Evolutionary conservation across 169 alveolate species (phyloP), one percentile per base, ranked within the genome.

Genomic region (Eimeria maxima): DNA sequence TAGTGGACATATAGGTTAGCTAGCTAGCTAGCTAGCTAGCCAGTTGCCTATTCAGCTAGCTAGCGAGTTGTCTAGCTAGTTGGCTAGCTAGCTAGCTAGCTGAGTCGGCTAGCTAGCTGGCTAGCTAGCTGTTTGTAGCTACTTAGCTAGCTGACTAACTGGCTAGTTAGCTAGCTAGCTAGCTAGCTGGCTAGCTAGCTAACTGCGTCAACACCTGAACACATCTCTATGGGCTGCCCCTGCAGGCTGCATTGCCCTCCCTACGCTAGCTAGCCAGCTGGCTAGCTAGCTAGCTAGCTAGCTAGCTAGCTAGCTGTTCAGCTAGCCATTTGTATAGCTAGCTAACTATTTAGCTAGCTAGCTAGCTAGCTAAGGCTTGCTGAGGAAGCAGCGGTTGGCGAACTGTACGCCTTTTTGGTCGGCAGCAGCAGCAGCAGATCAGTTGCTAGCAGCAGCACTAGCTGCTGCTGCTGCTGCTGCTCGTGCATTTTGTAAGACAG

Each of bases 401-500:
- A 53, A 53, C 63, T 53, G 63, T 13, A 53, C 63, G 76, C 76
- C 76, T 18, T 65, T 65, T 18, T 8, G 33, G 33, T 27, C 13
- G 16, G 33, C 16, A 65, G 76, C 22, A 7, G 76, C 22, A 7
- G 63, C 63, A 53, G 63, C 63, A 53, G 38, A 33, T 33, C 0
- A 33, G 38, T 33, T 33, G 38, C 38, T 33, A 33, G 63, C 63
- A 13, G 63, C 63, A 13, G 63, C 63, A 65, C 13, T 65, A 24
- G 76, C 76, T 14, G 76, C 76, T 65, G 76, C 76, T 65, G n/a
- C 76, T 65, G 76, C 76, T 65, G 76, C 76, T 65, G 76, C 76
- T 65, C 33, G 38, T 65, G 76, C 76, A 16, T 53, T 53, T n/a
- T 4, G 45, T 24, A n/a, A 67, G 78, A 24, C 24, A 29, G 42